Conservation (phyloP, 2,329 filamentous ascomycete species). For the Pseudocercospora eumusae region DNA sequence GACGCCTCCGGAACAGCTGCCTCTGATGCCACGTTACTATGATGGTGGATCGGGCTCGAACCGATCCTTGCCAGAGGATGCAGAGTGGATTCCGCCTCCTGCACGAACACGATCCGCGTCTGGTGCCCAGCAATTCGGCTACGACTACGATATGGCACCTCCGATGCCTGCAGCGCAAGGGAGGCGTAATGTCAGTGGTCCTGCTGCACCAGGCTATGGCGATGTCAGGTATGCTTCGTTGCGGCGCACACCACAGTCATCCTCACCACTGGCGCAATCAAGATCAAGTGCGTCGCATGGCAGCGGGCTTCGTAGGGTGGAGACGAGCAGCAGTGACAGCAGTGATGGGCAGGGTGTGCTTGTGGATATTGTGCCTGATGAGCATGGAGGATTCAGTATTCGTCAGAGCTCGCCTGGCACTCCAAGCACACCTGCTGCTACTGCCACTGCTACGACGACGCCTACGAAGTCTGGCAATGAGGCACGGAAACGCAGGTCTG, state of each 20-base stretch:
- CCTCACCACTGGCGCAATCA: slow-evolving; percentile 29
- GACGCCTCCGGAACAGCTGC: slow-evolving; percentile 35
- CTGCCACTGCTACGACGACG: slow-evolving; percentile 16
- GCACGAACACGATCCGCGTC: slow-evolving; percentile 46
- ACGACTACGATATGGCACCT: slow-evolving; percentile 42
- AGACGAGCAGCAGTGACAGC: slow-evolving; percentile 28
- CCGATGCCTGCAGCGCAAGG: slow-evolving; percentile 38
- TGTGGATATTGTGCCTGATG: slow-evolving; percentile 34
- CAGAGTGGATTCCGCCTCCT: slow-evolving; percentile 41
- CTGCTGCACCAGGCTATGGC: slow-evolving; percentile 27
- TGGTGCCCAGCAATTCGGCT: slow-evolving; percentile 37
- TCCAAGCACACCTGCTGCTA: slow-evolving; percentile 19
- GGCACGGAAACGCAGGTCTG: slow-evolving; percentile 30
- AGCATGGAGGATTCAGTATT: slow-evolving; percentile 29
- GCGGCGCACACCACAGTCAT: slow-evolving; percentile 33
- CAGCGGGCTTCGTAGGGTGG: slow-evolving; percentile 29
- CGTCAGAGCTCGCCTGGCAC: slow-evolving; percentile 16
- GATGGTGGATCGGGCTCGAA: slow-evolving; percentile 39
- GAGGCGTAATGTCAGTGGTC: slow-evolving; percentile 40
- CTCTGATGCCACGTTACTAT: slow-evolving; percentile 32
- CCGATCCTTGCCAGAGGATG: slow-evolving; percentile 52
- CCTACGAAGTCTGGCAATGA: slow-evolving; percentile 24
- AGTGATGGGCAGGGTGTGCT: slow-evolving; percentile 38
- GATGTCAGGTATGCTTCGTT: slow-evolving; percentile 40
- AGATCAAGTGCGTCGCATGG: slow-evolving; percentile 17